These are phyloP conservation scores for Saccharomycopsis crataegensis DNA, from an alignment of 1,139 yeast genomes.

Conservation along the genomic window DNA sequence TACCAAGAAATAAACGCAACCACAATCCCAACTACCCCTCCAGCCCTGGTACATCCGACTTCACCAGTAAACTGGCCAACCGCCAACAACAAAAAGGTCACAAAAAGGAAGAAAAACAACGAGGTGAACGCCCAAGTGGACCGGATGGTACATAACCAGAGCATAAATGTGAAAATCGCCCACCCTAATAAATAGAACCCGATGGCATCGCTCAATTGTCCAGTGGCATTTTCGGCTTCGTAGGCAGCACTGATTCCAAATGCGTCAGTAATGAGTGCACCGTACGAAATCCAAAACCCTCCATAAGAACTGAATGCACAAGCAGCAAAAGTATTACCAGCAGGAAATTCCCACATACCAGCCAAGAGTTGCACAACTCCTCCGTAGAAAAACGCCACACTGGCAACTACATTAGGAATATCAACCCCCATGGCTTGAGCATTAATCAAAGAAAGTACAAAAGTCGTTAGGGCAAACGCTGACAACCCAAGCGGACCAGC, in stretches of 20 bases:
- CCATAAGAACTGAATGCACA: conserved; percentile 63
- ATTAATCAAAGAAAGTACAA: conserved; percentile 36
- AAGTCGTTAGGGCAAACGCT: conserved; percentile 40
- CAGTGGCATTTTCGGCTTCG: conserved; percentile 27
- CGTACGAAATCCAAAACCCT: conserved; percentile 65
- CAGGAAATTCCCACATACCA: conserved; percentile 51
- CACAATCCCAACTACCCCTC: conserved; percentile 58
- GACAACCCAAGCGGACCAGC: conserved; percentile 44
- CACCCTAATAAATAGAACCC: conserved; percentile 61
- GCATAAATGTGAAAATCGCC: conserved; percentile 59
- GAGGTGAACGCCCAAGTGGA: conserved; percentile 62
- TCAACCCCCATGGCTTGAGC: conserved; percentile 28
- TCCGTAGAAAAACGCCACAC: conserved; percentile 35
- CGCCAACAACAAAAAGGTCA: conserved; percentile 60
- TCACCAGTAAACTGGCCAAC: conserved; percentile 46
- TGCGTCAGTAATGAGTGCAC: conserved; percentile 53
- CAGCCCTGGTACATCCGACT: conserved; percentile 43
- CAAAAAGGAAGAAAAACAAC: conserved; percentile 49
- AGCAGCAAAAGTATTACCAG: conserved; percentile 72
- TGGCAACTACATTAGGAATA: conserved; percentile 31
- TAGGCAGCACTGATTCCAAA: conserved; percentile 55
- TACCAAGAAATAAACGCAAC: conserved; percentile 70
- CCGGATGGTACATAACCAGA: conserved; percentile 54
- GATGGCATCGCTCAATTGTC: conserved; percentile 37
- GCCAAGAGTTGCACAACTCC: conserved; percentile 37